Evolutionary conservation across 2,329 filamentous ascomycete species (phyloP), one percentile per base, ranked within the genome.

Genomic region (Nemania diffusa): DNA sequence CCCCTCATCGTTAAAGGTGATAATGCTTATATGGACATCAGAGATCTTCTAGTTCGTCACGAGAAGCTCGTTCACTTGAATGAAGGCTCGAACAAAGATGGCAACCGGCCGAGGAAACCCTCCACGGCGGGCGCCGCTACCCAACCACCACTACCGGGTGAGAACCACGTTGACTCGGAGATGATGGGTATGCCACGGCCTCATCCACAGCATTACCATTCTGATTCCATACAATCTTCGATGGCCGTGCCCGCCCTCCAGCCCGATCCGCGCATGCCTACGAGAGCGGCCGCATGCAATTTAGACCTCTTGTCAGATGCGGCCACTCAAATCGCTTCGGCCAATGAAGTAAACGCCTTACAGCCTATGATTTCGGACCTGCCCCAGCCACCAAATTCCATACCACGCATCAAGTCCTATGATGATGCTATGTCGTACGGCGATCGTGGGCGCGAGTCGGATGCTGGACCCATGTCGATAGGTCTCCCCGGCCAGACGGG

Each of bases 51-150:
- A 72, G 86, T 88, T 69, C 84, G 87, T 70, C 87, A 90, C 79
- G 86, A 89, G 79, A 89, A 89, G 79, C 85, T 89, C 72, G 87
- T 88, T 73, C 87, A 90, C 76, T 83, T 88, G 75, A 88, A 87
- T 79, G 86, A 88, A 77, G 84, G 83, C 29, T 76, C 76, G 71
- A 84, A 79, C 77, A 88, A 87, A 72, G 85, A 88, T 73, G 82
- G 79, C 69, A 80, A 74, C 73, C 81, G 85, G 60, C 81, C 81
- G 27, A 81, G 85, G 69, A 88, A 86, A 73, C 76, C 82, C n/a
- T 87, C 85, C 17, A 82, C 83, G 15, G 83, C 79, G 62, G 79
- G 78, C 61, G 75, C 64, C 37, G 61, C 77, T 64, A 74, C 79
- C 65, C 81, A 83, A 52, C 83, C 82, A 68, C 79, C 83, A 26